phyloP scores from a whole-genome alignment of 257 asterid species.

The Solanum medicagineum region DNA sequence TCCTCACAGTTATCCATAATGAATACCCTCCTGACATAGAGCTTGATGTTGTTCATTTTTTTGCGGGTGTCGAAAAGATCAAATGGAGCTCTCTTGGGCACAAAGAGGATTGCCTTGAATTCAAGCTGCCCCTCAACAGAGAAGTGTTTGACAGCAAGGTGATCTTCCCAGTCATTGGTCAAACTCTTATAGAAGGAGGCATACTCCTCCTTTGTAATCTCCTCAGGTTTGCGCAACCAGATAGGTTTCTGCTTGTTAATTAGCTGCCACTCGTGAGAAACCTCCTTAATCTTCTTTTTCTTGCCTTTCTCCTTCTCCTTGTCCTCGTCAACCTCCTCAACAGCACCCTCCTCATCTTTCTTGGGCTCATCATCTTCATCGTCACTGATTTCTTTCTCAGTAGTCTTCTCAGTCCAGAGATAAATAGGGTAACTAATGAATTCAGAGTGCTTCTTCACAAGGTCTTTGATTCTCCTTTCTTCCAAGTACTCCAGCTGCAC shows the following conservation, averaged over 20 bases:
- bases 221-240: constrained; percentile 80
- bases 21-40: constrained; percentile 66
- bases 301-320: constrained; percentile 53
- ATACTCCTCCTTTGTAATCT: constrained; percentile 66
- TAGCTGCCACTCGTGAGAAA: constrained; percentile 61
- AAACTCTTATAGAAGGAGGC: constrained; percentile 77
- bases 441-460: constrained; percentile 78
- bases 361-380: constrained; percentile 79
- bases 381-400: constrained; percentile 67
- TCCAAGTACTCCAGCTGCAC: constrained; percentile 63
- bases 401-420: constrained; percentile 72
- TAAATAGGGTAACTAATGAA: constrained; percentile 74
- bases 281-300: constrained; percentile 77
- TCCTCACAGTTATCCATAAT: constrained; percentile 83
- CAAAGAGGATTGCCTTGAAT: constrained; percentile 69
- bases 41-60: constrained; percentile 70
- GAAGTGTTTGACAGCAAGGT: constrained; percentile 75
- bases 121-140: constrained; percentile 86
- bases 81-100: constrained; percentile 70
- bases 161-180: constrained; percentile 83
- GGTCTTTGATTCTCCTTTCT: constrained; percentile 71
- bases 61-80: constrained; percentile 67
- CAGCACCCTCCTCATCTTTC: constrained; percentile 57
- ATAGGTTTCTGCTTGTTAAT: constrained; percentile 78
- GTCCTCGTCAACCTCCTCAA: constrained; percentile 67